Base-by-base conservation (phyloP, 202 grass and related monocot genomes). In the Panicum hallii region DNA sequence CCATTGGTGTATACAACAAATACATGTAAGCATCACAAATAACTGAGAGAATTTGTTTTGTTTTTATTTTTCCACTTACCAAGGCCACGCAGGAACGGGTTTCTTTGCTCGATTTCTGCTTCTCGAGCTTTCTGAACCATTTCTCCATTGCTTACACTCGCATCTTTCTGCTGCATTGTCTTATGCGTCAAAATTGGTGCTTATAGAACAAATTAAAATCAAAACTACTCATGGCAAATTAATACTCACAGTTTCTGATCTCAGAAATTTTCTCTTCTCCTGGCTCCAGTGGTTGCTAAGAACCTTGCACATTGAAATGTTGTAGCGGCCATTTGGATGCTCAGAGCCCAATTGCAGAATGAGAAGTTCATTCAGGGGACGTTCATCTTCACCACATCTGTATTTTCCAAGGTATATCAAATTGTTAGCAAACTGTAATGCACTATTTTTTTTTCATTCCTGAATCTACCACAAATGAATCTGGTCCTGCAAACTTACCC, bases 271-370 rank as follows among this genome's bases (percentile, higher is more conserved):
- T 11, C 86, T 69, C 79, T 89, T 99, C 66, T 96, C 91, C 44
- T 96, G 91, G 74, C 90, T 99, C 93, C 97, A 99, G 9, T 99
- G 93, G 40, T 89, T 94, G 67, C 97, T 91, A 81, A 96, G 90
- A 87, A 92, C 90, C 80, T 99, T 99, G 88, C 97, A 94, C 93
- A 99, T 94, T 3, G 93, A 87, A 22, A 96, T 90, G 84, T 99
- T 99, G 75, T 94, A 96, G 4, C 93, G 93, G 23, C 93, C 91
- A 85, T 99, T 96, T 64, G 97, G 93, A 89, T 96, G 97, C 68
- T 95, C 93, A 6, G 97, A 94, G 58, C 97, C 97, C 81, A 92
- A 85, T 11, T 99, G 97, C 78, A 99, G 86, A 62, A 99, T 91
- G 76, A 99, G 89, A 54, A 99, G 57, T 84, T 99, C 90, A 26